Conservation (phyloP, 257 asterid genomes). For the Nicotiana tomentosiformis region DNA sequence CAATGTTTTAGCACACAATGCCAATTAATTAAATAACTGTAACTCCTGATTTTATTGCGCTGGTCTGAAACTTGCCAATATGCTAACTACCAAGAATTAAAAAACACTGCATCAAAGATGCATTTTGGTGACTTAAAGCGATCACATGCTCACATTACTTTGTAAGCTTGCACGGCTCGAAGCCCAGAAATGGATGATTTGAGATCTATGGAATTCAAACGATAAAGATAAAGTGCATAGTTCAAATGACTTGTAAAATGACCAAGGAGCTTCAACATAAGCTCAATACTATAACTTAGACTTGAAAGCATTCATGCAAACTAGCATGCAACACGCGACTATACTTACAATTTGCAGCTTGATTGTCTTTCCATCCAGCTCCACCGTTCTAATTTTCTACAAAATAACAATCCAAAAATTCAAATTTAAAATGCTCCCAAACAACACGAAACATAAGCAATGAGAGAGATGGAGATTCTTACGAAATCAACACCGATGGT, state of each 20-base stretch:
- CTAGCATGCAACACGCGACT: neutral
- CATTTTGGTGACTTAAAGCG: neutral
- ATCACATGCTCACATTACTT: neutral
- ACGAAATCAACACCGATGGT: constrained; percentile 99
- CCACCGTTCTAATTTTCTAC: constrained; percentile 97
- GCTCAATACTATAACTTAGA: neutral
- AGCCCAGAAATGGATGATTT: neutral
- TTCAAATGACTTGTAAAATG: neutral
- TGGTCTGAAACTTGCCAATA: neutral
- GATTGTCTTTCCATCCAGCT: constrained; percentile 90
- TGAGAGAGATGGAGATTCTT: constrained; percentile 19
- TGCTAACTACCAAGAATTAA: neutral
- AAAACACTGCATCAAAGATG: neutral
- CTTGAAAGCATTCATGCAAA: neutral
- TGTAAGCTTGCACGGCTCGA: neutral
- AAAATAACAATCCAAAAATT: neutral
- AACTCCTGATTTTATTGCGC: neutral
- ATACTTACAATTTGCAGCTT: constrained; percentile 95
- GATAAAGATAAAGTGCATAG: neutral
- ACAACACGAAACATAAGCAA: neutral
- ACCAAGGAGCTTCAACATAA: neutral
- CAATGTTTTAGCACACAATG: neutral
- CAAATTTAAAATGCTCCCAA: too few species aligned
- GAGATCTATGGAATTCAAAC: neutral
- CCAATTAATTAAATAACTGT: neutral